Conservation (phyloP, 1,139 yeast species). For the Suhomyces bokatorum region DNA sequence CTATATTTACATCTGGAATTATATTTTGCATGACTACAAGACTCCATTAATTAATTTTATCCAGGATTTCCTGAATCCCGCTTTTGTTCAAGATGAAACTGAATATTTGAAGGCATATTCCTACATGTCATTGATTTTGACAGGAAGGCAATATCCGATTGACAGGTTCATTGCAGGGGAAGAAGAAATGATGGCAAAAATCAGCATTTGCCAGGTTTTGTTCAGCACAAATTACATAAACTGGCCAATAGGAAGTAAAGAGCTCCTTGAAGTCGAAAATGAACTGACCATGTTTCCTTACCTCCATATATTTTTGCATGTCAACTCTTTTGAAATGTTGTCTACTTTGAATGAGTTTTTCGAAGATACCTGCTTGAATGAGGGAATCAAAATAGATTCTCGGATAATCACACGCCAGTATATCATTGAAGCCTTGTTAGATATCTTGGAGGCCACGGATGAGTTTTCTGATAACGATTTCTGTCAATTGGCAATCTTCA, state of each 20-base stretch:
- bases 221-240: slow-evolving; percentile 46
- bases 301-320: slow-evolving; percentile 47
- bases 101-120: slow-evolving; percentile 47
- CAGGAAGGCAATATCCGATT: slow-evolving; percentile 79
- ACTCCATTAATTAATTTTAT: slow-evolving; percentile 67
- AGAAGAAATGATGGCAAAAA: slow-evolving; percentile 39
- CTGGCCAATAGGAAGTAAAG: slow-evolving; percentile 42
- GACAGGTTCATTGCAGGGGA: slow-evolving; percentile 45
- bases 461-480: slow-evolving; percentile 35
- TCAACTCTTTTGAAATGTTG: slow-evolving; percentile 58
- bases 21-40: slow-evolving; percentile 60
- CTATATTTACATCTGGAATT: slow-evolving; percentile 67
- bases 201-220: slow-evolving; percentile 51
- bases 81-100: slow-evolving; percentile 10
- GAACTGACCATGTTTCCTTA: slow-evolving; percentile 59
- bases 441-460: slow-evolving; percentile 41
- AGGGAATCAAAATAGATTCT: slow-evolving; percentile 20
- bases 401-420: slow-evolving; percentile 54
- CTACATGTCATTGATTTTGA: slow-evolving; percentile 66
- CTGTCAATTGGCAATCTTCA: slow-evolving; percentile 59
- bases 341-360: slow-evolving; percentile 73
- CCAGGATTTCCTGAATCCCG: slow-evolving; percentile 19
- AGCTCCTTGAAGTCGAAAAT: slow-evolving; percentile 24
- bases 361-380: slow-evolving; percentile 70
- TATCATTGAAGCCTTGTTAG: slow-evolving; percentile 65